Percentiles rank a stretch among this genome's conserved stretches.
Conservation (phyloP, 2,329 filamentous ascomycete genomes). For the Alternaria arborescens region DNA sequence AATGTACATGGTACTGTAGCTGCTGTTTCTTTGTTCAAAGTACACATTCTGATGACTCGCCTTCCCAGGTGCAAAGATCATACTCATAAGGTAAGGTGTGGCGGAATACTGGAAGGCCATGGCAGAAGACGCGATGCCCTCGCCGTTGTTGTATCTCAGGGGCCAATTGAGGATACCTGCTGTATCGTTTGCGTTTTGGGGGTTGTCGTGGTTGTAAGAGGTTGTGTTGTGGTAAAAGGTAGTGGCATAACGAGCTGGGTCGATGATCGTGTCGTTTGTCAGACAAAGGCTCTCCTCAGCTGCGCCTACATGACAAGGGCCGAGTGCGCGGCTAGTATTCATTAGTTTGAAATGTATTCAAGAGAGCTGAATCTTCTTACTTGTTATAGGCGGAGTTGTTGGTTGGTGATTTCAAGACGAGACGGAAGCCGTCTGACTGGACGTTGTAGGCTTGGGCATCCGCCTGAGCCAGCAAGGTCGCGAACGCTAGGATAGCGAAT, state of each 20-base stretch:
- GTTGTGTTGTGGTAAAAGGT: constrained; percentile 44
- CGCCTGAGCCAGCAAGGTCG: background rate
- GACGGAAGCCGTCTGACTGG: constrained; percentile 30
- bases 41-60: constrained; percentile 34
- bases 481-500: constrained; percentile 7
- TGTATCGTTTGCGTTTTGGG: background rate
- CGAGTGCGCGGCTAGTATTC: constrained; percentile 22
- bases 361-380: background rate
- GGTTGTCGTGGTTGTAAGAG: constrained; percentile 7
- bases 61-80: constrained; percentile 46
- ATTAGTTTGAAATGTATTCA: background rate
- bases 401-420: constrained; percentile 26
- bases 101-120: constrained; percentile 44
- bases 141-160: constrained; percentile 4
- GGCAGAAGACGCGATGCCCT: constrained; percentile 24
- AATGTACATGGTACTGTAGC: constrained; percentile 43
- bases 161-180: constrained; percentile 27
- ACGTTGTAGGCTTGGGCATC: background rate
- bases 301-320: constrained; percentile 55
- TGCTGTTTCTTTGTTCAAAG: constrained; percentile 44
- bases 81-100: constrained; percentile 52
- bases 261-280: constrained; percentile 7
- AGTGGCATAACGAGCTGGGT: constrained; percentile 23
- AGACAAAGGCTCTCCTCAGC: constrained; percentile 54
- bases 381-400: constrained; percentile 27